Conservation (phyloP, 345 rosid species). For the Erysimum cheiranthoides region DNA sequence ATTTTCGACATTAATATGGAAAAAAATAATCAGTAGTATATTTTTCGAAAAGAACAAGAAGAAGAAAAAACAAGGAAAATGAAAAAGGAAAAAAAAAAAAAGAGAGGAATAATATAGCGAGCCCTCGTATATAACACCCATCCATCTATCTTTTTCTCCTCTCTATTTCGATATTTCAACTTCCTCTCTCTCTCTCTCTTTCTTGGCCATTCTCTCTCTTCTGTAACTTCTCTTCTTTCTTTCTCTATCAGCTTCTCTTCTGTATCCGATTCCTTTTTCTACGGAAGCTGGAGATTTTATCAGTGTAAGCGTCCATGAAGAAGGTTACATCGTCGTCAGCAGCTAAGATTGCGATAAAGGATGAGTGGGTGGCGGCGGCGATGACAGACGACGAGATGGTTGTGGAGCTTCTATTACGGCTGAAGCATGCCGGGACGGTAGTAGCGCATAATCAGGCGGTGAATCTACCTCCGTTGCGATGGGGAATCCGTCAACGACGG, state of each 20-base stretch:
- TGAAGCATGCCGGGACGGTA: constrained; percentile 49
- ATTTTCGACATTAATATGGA: constrained; percentile 25
- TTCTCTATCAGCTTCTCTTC: constrained; percentile 27
- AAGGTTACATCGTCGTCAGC: neutral
- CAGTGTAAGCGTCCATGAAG: constrained; percentile 29
- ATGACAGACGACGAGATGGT: constrained; percentile 70
- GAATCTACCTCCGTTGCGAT: constrained; percentile 49
- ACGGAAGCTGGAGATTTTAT: constrained; percentile 22
- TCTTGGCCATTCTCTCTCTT: constrained; percentile 32
- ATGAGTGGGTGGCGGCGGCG: constrained; percentile 79
- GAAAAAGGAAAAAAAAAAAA: neutral
- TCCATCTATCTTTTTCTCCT: constrained; percentile 14
- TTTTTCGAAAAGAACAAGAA: neutral
- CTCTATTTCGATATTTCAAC: constrained; percentile 35
- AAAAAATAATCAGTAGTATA: neutral
- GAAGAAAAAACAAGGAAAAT: neutral
- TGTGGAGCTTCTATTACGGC: constrained; percentile 65
- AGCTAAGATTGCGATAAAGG: constrained; percentile 44
- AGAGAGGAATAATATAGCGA: constrained; percentile 28
- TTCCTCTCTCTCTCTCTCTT: constrained; percentile 40
- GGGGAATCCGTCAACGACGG: constrained; percentile 72
- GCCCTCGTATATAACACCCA: constrained; percentile 42
- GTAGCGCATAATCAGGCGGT: constrained; percentile 39
- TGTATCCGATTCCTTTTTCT: constrained; percentile 21
- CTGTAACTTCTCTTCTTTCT: constrained; percentile 31